Base-by-base conservation (phyloP, 2,329 filamentous ascomycete genomes). In the Colletotrichum chlorophyti region DNA sequence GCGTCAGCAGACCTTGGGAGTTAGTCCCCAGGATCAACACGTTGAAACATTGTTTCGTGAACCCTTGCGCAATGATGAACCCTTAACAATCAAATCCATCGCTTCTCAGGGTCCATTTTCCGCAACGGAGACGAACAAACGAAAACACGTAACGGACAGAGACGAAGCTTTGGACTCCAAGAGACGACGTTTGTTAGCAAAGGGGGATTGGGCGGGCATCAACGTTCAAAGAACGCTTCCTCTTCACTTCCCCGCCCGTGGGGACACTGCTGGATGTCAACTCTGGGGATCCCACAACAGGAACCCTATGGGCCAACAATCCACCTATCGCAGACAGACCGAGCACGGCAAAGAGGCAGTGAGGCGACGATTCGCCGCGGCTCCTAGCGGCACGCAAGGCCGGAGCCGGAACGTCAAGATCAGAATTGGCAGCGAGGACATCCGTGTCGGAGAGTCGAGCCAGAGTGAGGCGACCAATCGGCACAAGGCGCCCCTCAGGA, bases 171-270 rank as follows among this genome's bases (percentile, higher is more conserved):
- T 54, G 7, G 58, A 65, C 3, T 46, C 21, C 9, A 64, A 64
- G 43, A 60, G 60, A 31, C 53, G 53, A 6, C 60, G 42, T 17
- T 37, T 65, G 27, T 45, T 66, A 6, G 47, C 60, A 32, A 48
- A 61, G 26, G 23, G 23, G 14, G 63, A 65, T 34, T 75, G 72
- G 71, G 68, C 66, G 1, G 70, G 73, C 4, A 58, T 73, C 6
- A 59, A 57, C 15, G 46, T 70, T 10, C 71, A 74, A 41, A 74
- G 72, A 43, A 62, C 68, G 8, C 58, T 71, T 2, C 15, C 50
- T 19, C 37, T 62, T 2, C 29, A 48, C 9, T 59, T 60, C 27
- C 34, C 53, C 2, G 45, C 34, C 14, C 35, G 46, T 10, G 14
- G 19, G 11, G 48, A 24, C 19, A 23, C 32, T 7, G 21, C 24